Conservation (phyloP, 2,329 filamentous ascomycete species). For the Neurospora sp. region DNA sequence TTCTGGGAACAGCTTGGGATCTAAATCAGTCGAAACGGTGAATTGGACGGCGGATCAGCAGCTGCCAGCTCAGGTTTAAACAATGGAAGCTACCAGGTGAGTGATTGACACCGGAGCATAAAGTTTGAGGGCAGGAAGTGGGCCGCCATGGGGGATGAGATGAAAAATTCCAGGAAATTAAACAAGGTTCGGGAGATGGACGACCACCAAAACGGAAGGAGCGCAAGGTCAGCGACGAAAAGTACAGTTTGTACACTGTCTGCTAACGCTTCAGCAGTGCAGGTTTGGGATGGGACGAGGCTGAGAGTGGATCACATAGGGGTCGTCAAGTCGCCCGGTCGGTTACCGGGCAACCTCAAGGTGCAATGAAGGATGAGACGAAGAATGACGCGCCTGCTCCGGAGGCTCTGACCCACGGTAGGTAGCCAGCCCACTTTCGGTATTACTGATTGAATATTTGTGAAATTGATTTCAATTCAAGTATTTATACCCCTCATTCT, state of each 20-base stretch:
- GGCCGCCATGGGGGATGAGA: not conserved
- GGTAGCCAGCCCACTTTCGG: not conserved
- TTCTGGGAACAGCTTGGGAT: not conserved
- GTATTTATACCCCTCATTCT: too few species aligned
- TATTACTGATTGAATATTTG: too few species aligned
- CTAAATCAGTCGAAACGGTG: not conserved
- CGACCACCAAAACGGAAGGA: not conserved
- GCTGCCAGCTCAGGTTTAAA: not conserved
- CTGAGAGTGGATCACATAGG: not conserved
- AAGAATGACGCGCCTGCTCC: fast-evolving
- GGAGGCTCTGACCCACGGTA: not conserved
- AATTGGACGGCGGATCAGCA: not conserved
- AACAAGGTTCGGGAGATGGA: not conserved
- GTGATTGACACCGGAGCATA: not conserved
- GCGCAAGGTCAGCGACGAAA: not conserved
- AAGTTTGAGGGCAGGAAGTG: not conserved
- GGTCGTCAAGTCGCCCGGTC: not conserved
- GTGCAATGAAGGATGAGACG: not conserved
- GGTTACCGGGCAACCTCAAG: not conserved
- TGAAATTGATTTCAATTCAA: too few species aligned
- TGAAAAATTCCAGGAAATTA: not conserved
- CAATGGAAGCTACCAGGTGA: not conserved
- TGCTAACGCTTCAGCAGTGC: not conserved
- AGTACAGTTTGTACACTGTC: not conserved
- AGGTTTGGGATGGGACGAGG: not conserved